Conservation (phyloP, 129 eudicot species). For the Centaurea solstitialis region DNA sequence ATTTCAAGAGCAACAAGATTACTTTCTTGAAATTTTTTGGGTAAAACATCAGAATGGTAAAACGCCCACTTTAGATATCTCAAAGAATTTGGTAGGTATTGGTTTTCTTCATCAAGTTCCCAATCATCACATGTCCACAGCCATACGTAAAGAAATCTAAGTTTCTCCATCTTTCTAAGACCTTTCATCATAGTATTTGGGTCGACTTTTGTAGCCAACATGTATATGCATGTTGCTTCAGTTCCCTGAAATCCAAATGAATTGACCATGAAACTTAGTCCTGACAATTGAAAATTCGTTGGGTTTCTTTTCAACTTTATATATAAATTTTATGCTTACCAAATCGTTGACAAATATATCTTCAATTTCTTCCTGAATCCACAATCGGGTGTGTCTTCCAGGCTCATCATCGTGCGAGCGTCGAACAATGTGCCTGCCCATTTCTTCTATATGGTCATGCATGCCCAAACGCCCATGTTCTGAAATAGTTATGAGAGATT, state of each 20-base stretch:
- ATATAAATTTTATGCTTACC: neutral
- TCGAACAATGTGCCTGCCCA: neutral
- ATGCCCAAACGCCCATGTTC: no score
- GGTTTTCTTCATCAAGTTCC: no score
- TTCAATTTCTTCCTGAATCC: neutral
- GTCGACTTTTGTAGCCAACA: neutral
- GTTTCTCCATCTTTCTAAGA: neutral
- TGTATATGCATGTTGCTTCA: neutral
- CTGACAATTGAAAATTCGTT: neutral
- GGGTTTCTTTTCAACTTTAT: neutral
- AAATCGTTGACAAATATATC: neutral
- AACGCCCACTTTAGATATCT: no score
- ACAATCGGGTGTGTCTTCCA: neutral
- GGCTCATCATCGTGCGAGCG: neutral
- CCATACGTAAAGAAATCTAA: neutral
- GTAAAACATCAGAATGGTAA: no score
- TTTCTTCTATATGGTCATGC: no score
- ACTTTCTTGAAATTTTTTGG: neutral
- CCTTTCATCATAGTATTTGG: neutral
- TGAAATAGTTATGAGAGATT: no score
- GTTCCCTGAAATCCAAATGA: neutral
- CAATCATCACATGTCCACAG: neutral
- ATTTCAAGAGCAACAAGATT: constrained; percentile 3
- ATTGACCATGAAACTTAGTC: neutral
- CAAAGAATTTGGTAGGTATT: no score